phyloP scores from a whole-genome alignment of 306 rosid genomes.

The Quercus cerris region DNA sequence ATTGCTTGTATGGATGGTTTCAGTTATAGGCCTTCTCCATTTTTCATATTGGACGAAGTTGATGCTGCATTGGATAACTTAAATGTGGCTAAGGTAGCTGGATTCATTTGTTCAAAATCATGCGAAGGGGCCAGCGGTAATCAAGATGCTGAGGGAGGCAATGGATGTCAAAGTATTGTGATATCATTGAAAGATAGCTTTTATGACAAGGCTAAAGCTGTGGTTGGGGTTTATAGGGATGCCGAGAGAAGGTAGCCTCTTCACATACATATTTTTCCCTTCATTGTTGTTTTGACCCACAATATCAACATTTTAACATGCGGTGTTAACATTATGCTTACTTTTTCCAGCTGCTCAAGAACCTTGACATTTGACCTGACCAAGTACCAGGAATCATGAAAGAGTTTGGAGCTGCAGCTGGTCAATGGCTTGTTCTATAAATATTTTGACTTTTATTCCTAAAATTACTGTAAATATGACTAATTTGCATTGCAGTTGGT shows the following conservation, averaged over 20 bases:
- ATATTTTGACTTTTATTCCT: conserved; percentile 14
- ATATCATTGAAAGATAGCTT: conserved; percentile 89
- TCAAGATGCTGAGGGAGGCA: conserved; percentile 70
- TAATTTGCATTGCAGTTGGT: conserved; percentile 3
- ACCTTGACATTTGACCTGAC: conserved; percentile 89
- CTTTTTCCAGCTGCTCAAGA: conserved; percentile 76
- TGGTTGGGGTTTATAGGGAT: conserved; percentile 89
- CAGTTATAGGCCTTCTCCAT: conserved; percentile 97
- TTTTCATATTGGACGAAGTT: conserved; percentile 97
- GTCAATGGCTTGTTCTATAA: conserved; percentile 26
- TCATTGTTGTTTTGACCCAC: conserved; percentile 6
- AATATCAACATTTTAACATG: neutral
- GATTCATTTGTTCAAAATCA: conserved; percentile 90
- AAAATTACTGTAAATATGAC: conserved; percentile 42
- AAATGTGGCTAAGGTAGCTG: conserved; percentile 95
- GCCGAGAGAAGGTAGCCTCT: conserved; percentile 65
- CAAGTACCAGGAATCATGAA: conserved; percentile 67
- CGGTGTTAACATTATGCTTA: neutral
- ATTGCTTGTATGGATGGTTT: conserved; percentile 18
- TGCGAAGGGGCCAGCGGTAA: conserved; percentile 71
- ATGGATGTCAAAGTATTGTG: conserved; percentile 93
- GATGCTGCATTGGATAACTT: conserved; percentile 98
- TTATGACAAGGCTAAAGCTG: conserved; percentile 87
- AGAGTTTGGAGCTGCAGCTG: conserved; percentile 7
- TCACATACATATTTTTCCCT: neutral